Evolutionary conservation across 257 asterid genomes (phyloP).

Genomic region (Lantana camara): DNA sequence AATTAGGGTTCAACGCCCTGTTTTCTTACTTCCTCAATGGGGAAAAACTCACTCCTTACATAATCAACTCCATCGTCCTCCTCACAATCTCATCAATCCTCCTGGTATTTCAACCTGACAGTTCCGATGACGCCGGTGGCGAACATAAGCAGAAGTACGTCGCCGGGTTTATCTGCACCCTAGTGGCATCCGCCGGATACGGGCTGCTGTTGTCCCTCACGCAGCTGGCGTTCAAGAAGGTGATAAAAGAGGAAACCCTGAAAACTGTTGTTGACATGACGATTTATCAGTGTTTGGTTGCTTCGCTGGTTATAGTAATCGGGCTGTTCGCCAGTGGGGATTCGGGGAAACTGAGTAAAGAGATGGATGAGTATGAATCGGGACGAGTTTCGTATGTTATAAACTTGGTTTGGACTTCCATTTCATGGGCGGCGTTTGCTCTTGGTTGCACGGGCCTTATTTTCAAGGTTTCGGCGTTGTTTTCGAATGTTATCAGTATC

Average conservation of each 20-base stretch:
- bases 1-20: constrained; percentile 68
- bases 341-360: constrained; percentile 43
- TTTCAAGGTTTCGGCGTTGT: constrained; percentile 63
- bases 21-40: constrained; percentile 60
- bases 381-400: constrained; percentile 58
- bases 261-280: constrained; percentile 41
- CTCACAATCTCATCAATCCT: constrained; percentile 60
- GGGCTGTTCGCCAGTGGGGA: constrained; percentile 75
- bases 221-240: constrained; percentile 47
- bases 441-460: constrained; percentile 63
- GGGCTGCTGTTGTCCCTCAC: constrained; percentile 49
- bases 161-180: constrained; percentile 50
- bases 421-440: constrained; percentile 58
- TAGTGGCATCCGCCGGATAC: constrained; percentile 54
- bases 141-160: constrained; percentile 26
- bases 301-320: constrained; percentile 28
- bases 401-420: constrained; percentile 58
- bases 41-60: constrained; percentile 69
- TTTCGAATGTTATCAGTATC: constrained; percentile 69
- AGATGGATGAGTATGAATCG: constrained; percentile 47
- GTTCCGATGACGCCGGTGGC: constrained; percentile 32
- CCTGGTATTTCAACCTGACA: constrained; percentile 51
- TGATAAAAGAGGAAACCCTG: constrained; percentile 48
- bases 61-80: constrained; percentile 57
- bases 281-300: constrained; percentile 36